These are phyloP conservation scores for Fusarium anguioides DNA, from an alignment of 2,329 filamentous ascomycete species.

Conservation along the genomic window DNA sequence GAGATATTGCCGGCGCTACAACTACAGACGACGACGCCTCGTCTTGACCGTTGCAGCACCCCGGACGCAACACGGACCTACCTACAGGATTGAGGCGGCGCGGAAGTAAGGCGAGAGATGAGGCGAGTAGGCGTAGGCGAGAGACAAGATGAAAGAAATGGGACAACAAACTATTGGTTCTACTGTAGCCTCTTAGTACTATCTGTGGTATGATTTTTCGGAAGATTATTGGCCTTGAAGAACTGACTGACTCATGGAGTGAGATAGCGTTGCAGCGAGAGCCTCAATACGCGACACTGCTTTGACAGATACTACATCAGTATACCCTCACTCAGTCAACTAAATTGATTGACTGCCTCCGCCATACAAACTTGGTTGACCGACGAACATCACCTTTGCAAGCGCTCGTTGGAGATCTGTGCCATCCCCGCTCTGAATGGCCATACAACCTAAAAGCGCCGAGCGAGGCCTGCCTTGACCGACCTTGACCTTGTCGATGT, in stretches of 20 bases:
- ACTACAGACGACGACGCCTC: too few relatives aligned
- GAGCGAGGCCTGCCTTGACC: constrained; percentile 1
- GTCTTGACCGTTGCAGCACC: constrained; percentile 34
- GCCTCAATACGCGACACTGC: background rate
- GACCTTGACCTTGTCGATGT: constrained; percentile 1
- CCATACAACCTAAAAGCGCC: background rate
- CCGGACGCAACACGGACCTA: constrained; percentile 35
- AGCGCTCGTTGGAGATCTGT: constrained; percentile 13
- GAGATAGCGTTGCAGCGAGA: background rate
- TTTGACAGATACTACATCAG: background rate
- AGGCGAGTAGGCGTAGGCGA: constrained; percentile 4
- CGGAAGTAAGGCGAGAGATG: constrained; percentile 9
- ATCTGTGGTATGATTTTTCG: background rate
- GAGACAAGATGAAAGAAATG: constrained; percentile 2
- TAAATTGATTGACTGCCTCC: background rate
- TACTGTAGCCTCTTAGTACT: background rate
- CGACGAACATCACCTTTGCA: background rate
- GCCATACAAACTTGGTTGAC: background rate
- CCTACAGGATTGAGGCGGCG: background rate
- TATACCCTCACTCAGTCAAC: too few relatives aligned
- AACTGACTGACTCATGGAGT: background rate
- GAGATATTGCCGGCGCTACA: constrained; percentile 38
- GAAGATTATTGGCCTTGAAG: background rate
- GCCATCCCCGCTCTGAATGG: constrained; percentile 14
- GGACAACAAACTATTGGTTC: background rate